Conservation (phyloP, 2,329 filamentous ascomycete species). For the Arachnomyces sp. region DNA sequence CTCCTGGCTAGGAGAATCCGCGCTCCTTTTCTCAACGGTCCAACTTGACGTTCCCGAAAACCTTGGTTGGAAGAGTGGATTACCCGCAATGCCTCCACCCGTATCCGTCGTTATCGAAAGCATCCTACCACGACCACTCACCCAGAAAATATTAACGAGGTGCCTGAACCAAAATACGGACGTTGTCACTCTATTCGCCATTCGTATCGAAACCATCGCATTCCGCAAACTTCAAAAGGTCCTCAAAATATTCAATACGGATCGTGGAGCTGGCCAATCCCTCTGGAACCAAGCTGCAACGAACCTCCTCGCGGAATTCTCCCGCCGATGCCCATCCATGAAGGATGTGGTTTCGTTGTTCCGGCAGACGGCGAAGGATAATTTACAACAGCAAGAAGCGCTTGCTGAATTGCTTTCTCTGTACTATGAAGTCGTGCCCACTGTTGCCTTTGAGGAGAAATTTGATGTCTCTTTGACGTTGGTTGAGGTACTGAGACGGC, state of each 20-base stretch:
- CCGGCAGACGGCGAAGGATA: conserved; percentile 57
- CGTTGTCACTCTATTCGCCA: conserved; percentile 74
- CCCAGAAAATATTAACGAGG: conserved; percentile 66
- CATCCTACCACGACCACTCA: conserved; percentile 74
- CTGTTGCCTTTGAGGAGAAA: conserved; percentile 69
- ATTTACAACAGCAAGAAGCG: conserved; percentile 68
- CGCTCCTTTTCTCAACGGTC: conserved; percentile 76
- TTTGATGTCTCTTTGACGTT: conserved; percentile 80
- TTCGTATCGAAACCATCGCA: conserved; percentile 67
- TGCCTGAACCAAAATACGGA: conserved; percentile 72
- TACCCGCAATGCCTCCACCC: conserved; percentile 64
- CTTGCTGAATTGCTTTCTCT: conserved; percentile 67
- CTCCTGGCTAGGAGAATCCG: conserved; percentile 90
- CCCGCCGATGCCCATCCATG: conserved; percentile 67
- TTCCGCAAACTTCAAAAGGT: conserved; percentile 67
- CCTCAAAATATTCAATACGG: conserved; percentile 51
- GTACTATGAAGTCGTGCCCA: conserved; percentile 79
- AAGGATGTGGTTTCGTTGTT: conserved; percentile 72
- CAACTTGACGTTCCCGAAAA: conserved; percentile 62
- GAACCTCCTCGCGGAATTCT: conserved; percentile 65
- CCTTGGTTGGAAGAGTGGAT: conserved; percentile 59
- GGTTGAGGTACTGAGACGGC: conserved; percentile 55
- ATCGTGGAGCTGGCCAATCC: conserved; percentile 35
- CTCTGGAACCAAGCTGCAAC: conserved; percentile 63
- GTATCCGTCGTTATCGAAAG: conserved; percentile 73